These are phyloP conservation scores for Samsoniella hepiali DNA, from an alignment of 2,329 filamentous ascomycete genomes.

Conservation along the genomic window DNA sequence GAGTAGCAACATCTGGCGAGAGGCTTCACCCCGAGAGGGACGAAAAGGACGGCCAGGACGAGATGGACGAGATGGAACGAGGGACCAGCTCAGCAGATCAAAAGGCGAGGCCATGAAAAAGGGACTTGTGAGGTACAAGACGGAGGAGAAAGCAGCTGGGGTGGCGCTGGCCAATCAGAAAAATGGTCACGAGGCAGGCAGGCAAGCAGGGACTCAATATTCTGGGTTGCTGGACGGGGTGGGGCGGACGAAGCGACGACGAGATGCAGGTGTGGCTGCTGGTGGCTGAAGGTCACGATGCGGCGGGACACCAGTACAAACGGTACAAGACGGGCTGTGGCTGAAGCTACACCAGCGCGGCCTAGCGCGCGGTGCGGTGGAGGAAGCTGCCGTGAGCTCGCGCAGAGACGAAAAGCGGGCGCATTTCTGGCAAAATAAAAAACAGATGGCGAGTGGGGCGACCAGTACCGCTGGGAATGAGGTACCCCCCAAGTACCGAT, in stretches of 20 bases:
- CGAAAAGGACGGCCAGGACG: background rate
- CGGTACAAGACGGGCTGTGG: background rate
- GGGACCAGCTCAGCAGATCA: conserved; percentile 17
- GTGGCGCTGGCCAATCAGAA: conserved; percentile 38
- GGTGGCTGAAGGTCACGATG: background rate
- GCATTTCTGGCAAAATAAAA: conserved; percentile 9
- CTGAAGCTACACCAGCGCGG: conserved; percentile 12
- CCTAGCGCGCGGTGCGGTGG: background rate
- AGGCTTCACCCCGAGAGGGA: conserved; percentile 16
- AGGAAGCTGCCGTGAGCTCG: background rate
- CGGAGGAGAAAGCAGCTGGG: conserved; percentile 10
- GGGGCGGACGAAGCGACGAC: background rate
- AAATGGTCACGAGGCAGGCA: conserved; percentile 32
- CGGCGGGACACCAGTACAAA: background rate
- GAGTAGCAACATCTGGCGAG: conserved; percentile 19
- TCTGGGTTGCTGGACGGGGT: conserved; percentile 22
- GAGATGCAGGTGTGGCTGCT: conserved; percentile 10
- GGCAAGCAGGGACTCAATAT: conserved; percentile 32
- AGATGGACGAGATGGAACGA: conserved; percentile 8
- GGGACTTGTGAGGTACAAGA: conserved; percentile 27
- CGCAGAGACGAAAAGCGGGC: background rate
- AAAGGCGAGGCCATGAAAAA: background rate
- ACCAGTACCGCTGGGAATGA: background rate
- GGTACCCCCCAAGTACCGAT: background rate
- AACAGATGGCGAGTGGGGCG: conserved; percentile 8